Base-by-base conservation (phyloP, 257 asterid species). In the Rhazya stricta region DNA sequence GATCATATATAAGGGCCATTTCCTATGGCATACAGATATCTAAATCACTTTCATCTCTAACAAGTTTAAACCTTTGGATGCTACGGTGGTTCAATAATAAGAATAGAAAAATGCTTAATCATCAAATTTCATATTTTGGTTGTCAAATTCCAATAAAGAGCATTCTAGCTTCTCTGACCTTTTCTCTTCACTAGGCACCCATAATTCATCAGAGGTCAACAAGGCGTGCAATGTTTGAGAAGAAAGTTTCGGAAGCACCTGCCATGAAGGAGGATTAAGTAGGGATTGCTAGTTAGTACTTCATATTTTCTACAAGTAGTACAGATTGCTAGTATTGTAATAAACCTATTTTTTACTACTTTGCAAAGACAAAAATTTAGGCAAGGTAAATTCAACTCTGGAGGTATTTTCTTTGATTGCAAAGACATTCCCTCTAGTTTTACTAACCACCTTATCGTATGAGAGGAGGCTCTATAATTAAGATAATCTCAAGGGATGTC, bases 231-330 rank as follows among this genome's bases (percentile, higher is more conserved):
- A 77, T 48, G 98, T 94, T 83, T 93, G 98, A 79, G 97, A 81
- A 62, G 99, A 94, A 78, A 94, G 98, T 78, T 88, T 89, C 29
- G 99, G 97, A 79, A 94, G 98, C 83, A 94, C 99, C 99, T 94
- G 82, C 72, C 48, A 61, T 51, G 81, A 32, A 67, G 72, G 39
- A 81, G 77, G 78, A 81, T 62, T 57, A 69, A 68, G 67, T 48
- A 48, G 1, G 37, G 70, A 27, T 42, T 27, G 61, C 0, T 32
- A 45, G 25, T 54, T 50, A 32, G 70, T 45, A 2, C 12, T 48
- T 32, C 36, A 46, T 43, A 42, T 21, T 25, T 48, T 27, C 25
- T 12, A n/a, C 12, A 41, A 69, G 60, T 27, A 19, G n/a, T 4
- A 10, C 0, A 46, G 50, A n/a, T 11, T 23, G 46, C 57, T 19